A percentile compares a stretch with the other conserved stretches of the same genome.
Evolutionary conservation across 164 flowering plant species (phyloP).

Genomic region (Nymphaea thermarum): DNA sequence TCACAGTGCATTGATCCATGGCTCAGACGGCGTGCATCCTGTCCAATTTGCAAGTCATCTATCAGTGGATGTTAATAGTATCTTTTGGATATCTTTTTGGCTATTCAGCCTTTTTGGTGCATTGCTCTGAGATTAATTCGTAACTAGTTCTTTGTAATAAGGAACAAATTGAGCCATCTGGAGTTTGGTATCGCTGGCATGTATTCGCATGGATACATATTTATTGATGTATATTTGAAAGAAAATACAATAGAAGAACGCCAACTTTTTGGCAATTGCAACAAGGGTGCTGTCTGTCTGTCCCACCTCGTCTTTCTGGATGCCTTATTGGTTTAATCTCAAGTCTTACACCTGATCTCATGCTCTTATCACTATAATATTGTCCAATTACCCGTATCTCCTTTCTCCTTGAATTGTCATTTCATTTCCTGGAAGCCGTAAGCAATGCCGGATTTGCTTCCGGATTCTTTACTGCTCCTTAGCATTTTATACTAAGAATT

Average conservation of each 20-base stretch:
- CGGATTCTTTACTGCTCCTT: too few species aligned
- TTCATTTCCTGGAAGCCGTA: too few species aligned
- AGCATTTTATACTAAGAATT: too few species aligned
- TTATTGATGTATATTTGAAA: not conserved
- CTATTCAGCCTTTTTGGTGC: not conserved
- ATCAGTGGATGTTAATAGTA: slow-evolving; percentile 27
- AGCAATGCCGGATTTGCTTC: too few species aligned
- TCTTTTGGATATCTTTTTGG: not conserved
- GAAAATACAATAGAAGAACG: not conserved
- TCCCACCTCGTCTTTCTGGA: too few species aligned
- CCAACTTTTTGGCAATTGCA: too few species aligned
- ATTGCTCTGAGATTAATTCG: not conserved
- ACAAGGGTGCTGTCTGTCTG: too few species aligned
- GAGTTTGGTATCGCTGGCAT: not conserved
- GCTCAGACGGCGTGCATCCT: slow-evolving; percentile 65
- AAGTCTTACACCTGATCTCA: too few species aligned
- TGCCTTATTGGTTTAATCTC: too few species aligned
- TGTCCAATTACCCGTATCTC: too few species aligned
- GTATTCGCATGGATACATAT: not conserved
- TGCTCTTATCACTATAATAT: too few species aligned
- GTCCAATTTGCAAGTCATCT: slow-evolving; percentile 88
- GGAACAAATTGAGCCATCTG: not conserved
- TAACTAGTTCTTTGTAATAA: not conserved
- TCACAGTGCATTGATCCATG: slow-evolving; percentile 94
- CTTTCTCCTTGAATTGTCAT: too few species aligned